phyloP scores from a whole-genome alignment of 257 asterid species.

The Mentha longifolia region DNA sequence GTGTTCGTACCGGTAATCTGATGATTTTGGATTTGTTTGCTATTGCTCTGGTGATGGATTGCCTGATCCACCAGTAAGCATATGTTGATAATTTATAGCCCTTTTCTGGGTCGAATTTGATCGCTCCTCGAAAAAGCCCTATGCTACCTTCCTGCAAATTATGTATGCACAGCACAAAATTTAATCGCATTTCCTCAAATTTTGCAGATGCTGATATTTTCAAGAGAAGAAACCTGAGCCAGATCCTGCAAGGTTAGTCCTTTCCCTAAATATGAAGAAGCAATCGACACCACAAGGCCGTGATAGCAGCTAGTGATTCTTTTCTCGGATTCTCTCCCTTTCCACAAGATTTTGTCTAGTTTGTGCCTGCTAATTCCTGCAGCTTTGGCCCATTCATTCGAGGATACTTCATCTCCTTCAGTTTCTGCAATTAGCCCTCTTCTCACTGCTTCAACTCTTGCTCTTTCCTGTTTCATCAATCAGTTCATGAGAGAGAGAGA shows the following conservation, averaged over 20 bases:
- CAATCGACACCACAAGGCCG: constrained; percentile 64
- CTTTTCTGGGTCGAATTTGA: constrained; percentile 59
- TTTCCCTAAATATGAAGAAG: constrained; percentile 65
- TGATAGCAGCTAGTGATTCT: constrained; percentile 54
- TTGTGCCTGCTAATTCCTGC: constrained; percentile 51
- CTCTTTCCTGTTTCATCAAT: constrained; percentile 75
- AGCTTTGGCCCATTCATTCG: constrained; percentile 59
- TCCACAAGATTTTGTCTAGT: constrained; percentile 57
- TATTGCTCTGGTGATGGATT: constrained; percentile 60
- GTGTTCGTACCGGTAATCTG: constrained; percentile 57
- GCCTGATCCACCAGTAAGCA: constrained; percentile 83
- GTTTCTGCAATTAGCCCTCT: constrained; percentile 28
- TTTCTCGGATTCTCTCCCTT: constrained; percentile 60
- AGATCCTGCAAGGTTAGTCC: constrained; percentile 69
- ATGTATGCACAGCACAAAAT: neutral
- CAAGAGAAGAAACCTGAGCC: constrained; percentile 52
- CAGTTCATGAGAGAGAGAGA: too few relatives aligned
- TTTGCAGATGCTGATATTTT: neutral
- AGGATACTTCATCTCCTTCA: constrained; percentile 37
- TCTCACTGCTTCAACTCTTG: constrained; percentile 53
- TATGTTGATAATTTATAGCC: constrained; percentile 77
- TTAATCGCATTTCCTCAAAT: neutral
- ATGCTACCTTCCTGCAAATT: constrained; percentile 67
- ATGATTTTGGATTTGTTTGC: constrained; percentile 62
- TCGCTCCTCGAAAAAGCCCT: constrained; percentile 71